Evolutionary conservation across 2,329 filamentous ascomycete genomes (phyloP).

Genomic region (Clarireedia monteithiana): DNA sequence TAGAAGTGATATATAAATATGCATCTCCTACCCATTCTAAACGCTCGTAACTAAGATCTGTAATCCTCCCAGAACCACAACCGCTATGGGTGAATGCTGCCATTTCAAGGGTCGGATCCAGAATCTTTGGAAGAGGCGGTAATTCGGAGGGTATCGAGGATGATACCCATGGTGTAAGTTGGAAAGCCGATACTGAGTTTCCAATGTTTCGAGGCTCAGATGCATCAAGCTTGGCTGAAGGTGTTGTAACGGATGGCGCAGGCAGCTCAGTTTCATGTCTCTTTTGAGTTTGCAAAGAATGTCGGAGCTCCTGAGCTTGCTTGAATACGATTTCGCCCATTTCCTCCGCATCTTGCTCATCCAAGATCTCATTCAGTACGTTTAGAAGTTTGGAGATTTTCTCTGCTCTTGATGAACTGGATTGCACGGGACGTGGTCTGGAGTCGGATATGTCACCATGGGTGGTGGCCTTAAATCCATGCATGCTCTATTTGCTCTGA

Average conservation of each 20-base stretch:
- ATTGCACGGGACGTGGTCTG: background rate
- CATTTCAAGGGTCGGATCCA: slow-evolving; percentile 49
- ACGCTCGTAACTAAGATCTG: slow-evolving; percentile 58
- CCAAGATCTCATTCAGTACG: slow-evolving; percentile 21
- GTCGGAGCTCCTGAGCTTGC: slow-evolving; percentile 18
- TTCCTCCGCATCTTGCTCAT: slow-evolving; percentile 14
- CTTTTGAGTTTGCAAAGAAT: slow-evolving; percentile 10
- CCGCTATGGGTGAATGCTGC: slow-evolving; percentile 58
- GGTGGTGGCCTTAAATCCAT: too few relatives aligned
- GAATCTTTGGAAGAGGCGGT: slow-evolving; percentile 54
- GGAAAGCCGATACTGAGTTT: background rate
- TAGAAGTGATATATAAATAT: slow-evolving; percentile 71
- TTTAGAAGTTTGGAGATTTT: slow-evolving; percentile 21
- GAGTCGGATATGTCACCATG: background rate
- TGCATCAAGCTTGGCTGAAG: background rate
- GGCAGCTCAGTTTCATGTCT: background rate
- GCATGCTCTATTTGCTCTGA: too few relatives aligned
- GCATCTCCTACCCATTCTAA: slow-evolving; percentile 88
- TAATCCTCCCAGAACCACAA: slow-evolving; percentile 12
- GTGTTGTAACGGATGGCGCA: background rate
- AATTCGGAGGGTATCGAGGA: slow-evolving; percentile 40
- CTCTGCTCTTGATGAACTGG: slow-evolving; percentile 1
- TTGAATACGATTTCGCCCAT: slow-evolving; percentile 17
- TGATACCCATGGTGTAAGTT: slow-evolving; percentile 41
- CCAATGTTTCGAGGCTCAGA: background rate